A percentile compares a stretch with the other conserved stretches of the same genome.
These are phyloP conservation scores for Crithidia acanthocephali DNA, from an alignment of 208 protist genomes.

Conservation along the genomic window DNA sequence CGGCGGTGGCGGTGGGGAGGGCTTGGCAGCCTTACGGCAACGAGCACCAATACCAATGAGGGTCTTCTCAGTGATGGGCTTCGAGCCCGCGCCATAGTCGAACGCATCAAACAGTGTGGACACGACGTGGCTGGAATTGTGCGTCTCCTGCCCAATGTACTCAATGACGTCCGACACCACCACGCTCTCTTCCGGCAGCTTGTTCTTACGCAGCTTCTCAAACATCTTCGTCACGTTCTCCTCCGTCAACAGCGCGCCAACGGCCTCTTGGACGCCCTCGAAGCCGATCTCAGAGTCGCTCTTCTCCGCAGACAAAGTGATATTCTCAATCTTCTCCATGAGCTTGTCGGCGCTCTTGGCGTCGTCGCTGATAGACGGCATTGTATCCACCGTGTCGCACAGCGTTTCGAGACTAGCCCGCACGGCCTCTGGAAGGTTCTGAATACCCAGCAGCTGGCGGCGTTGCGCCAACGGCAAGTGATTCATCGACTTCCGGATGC, in stretches of 20 bases:
- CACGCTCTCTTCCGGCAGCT: constrained; percentile 76
- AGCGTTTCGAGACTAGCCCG: constrained; percentile 85
- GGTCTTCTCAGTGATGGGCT: constrained; percentile 78
- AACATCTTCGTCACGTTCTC: constrained; percentile 85
- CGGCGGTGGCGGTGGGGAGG: constrained; percentile 11
- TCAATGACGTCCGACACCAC: constrained; percentile 88
- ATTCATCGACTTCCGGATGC: constrained; percentile 86
- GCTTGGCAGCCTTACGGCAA: constrained; percentile 62
- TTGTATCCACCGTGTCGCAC: constrained; percentile 80
- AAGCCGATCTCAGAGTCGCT: constrained; percentile 77
- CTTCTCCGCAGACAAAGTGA: constrained; percentile 79
- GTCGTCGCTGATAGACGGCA: constrained; percentile 57
- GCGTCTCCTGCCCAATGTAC: constrained; percentile 79
- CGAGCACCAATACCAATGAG: constrained; percentile 85
- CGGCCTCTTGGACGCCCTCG: constrained; percentile 60
- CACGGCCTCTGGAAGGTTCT: constrained; percentile 83
- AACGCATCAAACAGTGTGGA: constrained; percentile 91
- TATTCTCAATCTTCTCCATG: constrained; percentile 76
- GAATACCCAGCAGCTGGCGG: constrained; percentile 88
- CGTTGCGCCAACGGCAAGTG: constrained; percentile 80
- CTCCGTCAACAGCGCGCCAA: constrained; percentile 82
- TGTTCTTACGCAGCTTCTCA: constrained; percentile 74
- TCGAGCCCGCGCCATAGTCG: constrained; percentile 83
- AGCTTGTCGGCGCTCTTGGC: constrained; percentile 74
- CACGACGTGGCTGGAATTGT: constrained; percentile 88